Evolutionary conservation across 2,329 filamentous ascomycete genomes (phyloP), one percentile per base, ranked within the genome.

Genomic region (Gnomoniopsis sp.): DNA sequence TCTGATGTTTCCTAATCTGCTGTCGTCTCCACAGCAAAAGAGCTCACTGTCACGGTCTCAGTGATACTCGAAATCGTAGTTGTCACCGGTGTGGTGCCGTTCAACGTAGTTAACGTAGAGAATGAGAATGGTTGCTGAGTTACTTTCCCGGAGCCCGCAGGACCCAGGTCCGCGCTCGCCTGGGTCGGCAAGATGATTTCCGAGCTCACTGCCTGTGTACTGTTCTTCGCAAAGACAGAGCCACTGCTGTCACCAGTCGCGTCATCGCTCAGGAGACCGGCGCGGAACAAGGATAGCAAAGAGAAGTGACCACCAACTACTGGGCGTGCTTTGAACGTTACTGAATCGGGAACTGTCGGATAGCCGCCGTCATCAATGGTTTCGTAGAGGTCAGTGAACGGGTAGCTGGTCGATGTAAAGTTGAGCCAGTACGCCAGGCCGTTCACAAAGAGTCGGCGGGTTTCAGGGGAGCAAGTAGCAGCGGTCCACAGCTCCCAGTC

Each of bases 401-500:
- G 83, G 2, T 82, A 76, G 67, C 88, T 81, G 1, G 79, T 88
- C 4, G 66, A 71, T 0, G 88, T 90, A 68, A 88, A 83, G 65
- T 90, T 90, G 57, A 90, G 72, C 88, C 88, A 91, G 63, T 74
- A 76, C 0, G 86, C 86, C 10, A 89, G 80, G 1, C 81, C 78
- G 55, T 87, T 79, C 43, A 90, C 71, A 59, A 90, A 87, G 63
- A 85, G 77, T 0, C 77, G 74, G 41, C 88, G 78, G 3, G 85
- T 84, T 49, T 73, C 70, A 56, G 78, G 74, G 34, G 77, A 78
- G 3, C 85, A 80, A 0, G 89, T 85, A 0, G 88, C 86, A 53
- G 88, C 88, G 2, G 86, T 81, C 74, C 88, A 88, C 69, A 90
- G 85, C 66, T 89, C 84, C 88, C 88, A 90, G 72, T 90, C 88